Conservation (phyloP, 176 grass and related monocot species). For the Poa pratensis region DNA sequence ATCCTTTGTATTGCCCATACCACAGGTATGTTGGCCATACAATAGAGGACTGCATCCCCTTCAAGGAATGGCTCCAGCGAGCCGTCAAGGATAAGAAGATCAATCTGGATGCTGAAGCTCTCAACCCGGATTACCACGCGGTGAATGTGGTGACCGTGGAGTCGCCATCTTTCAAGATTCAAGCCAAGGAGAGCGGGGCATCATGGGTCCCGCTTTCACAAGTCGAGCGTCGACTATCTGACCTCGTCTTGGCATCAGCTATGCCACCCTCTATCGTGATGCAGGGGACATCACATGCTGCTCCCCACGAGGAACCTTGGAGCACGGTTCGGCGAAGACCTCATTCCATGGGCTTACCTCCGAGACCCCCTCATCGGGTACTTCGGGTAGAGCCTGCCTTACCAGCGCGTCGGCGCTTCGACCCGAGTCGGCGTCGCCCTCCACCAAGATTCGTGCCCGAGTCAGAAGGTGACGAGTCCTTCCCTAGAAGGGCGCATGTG, state of each 20-base stretch:
- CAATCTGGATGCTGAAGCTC: fast-evolving
- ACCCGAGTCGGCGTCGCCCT: neutral
- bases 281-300: fast-evolving
- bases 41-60: neutral
- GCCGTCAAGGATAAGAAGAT: neutral
- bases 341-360: neutral
- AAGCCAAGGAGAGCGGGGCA: neutral
- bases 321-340: fast-evolving
- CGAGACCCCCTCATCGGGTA: fast-evolving
- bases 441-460: neutral
- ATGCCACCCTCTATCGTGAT: fast-evolving
- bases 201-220: neutral
- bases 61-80: neutral
- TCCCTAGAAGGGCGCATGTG: neutral
- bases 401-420: fast-evolving
- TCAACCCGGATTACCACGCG: neutral
- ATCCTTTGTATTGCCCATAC: neutral
- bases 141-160: neutral
- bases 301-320: neutral
- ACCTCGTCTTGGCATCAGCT: neutral
- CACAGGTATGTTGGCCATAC: neutral
- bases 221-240: neutral
- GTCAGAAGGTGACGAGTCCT: neutral
- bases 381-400: fast-evolving
- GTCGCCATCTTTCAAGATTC: fast-evolving